Conservation (phyloP, 1,284 basidiomycete genomes). For the Ustilago hordei region DNA sequence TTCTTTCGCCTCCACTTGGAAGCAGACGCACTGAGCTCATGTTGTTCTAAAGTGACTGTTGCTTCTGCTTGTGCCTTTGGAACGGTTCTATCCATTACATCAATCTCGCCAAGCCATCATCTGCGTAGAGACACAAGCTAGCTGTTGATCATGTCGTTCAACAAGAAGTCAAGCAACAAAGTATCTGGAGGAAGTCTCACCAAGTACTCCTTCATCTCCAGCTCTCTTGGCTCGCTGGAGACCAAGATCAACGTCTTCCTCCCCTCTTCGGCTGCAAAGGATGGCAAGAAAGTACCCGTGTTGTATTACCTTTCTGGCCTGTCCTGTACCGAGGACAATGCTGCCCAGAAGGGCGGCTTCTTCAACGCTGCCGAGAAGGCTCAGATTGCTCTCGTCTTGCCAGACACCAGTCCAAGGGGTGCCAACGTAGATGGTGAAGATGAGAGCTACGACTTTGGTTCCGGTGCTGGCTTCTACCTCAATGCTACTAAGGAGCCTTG, state of each 20-base stretch:
- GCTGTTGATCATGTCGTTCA: constrained; percentile 37
- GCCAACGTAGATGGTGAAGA: constrained; percentile 87
- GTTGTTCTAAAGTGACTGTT: neutral
- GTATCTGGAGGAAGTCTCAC: constrained; percentile 52
- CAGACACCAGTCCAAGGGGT: constrained; percentile 94
- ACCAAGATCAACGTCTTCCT: constrained; percentile 92
- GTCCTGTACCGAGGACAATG: constrained; percentile 96
- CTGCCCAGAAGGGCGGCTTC: constrained; percentile 70
- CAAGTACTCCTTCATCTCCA: constrained; percentile 71
- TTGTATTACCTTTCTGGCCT: constrained; percentile 92
- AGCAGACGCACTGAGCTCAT: constrained; percentile 36
- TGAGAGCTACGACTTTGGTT: constrained; percentile 78
- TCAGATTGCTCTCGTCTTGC: constrained; percentile 89
- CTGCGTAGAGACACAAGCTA: neutral
- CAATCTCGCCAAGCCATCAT: neutral
- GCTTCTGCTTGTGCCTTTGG: neutral
- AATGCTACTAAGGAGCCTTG: constrained; percentile 66
- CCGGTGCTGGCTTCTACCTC: constrained; percentile 67
- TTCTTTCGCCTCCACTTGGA: constrained; percentile 16
- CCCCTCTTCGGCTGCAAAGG: constrained; percentile 75
- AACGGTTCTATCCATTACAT: neutral
- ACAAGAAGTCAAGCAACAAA: constrained; percentile 45
- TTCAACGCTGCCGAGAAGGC: constrained; percentile 58
- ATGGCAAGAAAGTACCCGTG: constrained; percentile 75
- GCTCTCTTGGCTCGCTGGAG: constrained; percentile 81